Evolutionary conservation across 2,329 filamentous ascomycete genomes (phyloP).

Genomic region (Xylaria sp.): DNA sequence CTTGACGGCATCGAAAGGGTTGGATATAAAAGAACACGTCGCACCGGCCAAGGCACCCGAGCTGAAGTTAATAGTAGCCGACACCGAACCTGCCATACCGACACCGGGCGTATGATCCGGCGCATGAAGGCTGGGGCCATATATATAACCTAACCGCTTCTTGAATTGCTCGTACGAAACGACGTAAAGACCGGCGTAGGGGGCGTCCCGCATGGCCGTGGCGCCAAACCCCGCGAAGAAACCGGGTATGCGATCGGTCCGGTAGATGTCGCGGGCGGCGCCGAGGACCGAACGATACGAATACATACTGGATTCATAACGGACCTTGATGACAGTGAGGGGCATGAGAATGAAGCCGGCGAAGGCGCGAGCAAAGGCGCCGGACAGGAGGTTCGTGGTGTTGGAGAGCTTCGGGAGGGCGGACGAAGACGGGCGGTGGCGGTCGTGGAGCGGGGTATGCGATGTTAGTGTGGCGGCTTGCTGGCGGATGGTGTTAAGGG

Average conservation of each 20-base stretch:
- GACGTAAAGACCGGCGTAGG: slow-evolving; percentile 94
- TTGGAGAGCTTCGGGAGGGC: slow-evolving; percentile 83
- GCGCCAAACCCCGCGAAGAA: slow-evolving; percentile 96
- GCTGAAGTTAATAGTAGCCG: slow-evolving; percentile 79
- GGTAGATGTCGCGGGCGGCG: slow-evolving; percentile 76
- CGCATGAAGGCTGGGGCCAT: slow-evolving; percentile 18
- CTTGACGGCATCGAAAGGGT: slow-evolving; percentile 96
- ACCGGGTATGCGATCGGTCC: slow-evolving; percentile 74
- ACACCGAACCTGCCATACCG: slow-evolving; percentile 49
- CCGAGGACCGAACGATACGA: slow-evolving; percentile 76
- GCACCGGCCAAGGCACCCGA: slow-evolving; percentile 83
- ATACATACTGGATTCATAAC: slow-evolving; percentile 90
- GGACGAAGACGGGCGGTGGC: slow-evolving; percentile 57
- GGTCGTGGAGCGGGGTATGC: slow-evolving; percentile 24
- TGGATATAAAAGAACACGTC: slow-evolving; percentile 85
- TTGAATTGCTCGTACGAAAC: slow-evolving; percentile 91
- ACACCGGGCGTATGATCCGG: slow-evolving; percentile 5
- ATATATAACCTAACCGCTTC: slow-evolving; percentile 57
- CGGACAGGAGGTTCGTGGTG: slow-evolving; percentile 82
- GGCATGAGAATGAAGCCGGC: slow-evolving; percentile 95
- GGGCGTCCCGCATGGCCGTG: slow-evolving; percentile 91
- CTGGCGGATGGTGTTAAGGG: slow-evolving; percentile 82
- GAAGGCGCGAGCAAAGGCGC: slow-evolving; percentile 80
- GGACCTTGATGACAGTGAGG: slow-evolving; percentile 93
- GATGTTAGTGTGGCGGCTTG: slow-evolving; percentile 51